phyloP scores from a whole-genome alignment of 1,284 basidiomycete genomes.

The Ceratobasidium sp. region DNA sequence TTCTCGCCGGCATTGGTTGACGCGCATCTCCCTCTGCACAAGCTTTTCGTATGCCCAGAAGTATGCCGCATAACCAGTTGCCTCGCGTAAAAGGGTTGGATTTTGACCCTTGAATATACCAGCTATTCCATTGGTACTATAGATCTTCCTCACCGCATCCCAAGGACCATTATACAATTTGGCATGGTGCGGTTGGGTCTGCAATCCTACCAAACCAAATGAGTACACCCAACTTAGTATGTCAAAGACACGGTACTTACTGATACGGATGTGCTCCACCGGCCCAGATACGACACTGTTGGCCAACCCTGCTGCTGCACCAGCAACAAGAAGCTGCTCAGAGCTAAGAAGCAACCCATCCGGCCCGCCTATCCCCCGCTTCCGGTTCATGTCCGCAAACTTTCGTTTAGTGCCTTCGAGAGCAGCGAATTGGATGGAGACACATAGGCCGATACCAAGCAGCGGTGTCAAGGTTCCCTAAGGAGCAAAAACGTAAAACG shows the following conservation, averaged over 20 bases:
- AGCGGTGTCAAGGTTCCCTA: conserved; percentile 94
- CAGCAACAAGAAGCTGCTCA: conserved; percentile 79
- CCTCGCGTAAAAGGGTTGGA: conserved; percentile 90
- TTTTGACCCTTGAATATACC: conserved; percentile 94
- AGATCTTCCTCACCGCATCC: conserved; percentile 87
- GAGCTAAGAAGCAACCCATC: conserved; percentile 67
- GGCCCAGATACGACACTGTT: conserved; percentile 95
- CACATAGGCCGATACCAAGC: conserved; percentile 93
- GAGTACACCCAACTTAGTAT: not conserved
- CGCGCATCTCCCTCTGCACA: conserved; percentile 83
- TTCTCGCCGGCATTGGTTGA: conserved; percentile 74
- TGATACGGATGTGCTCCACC: conserved; percentile 97
- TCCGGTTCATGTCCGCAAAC: conserved; percentile 72
- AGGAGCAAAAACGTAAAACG: not conserved
- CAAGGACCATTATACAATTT: conserved; percentile 83
- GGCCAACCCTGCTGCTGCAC: conserved; percentile 86
- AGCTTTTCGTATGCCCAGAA: conserved; percentile 95
- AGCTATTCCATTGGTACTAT: conserved; percentile 73
- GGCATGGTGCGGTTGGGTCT: conserved; percentile 83
- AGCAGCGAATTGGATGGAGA: conserved; percentile 96
- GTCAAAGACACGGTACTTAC: conserved; percentile 61
- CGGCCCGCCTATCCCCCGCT: conserved; percentile 66
- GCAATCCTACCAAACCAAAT: conserved; percentile 67
- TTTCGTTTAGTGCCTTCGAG: conserved; percentile 90
- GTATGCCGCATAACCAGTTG: conserved; percentile 86